These are phyloP conservation scores for Epichloe typhina DNA, from an alignment of 2,329 filamentous ascomycete genomes.

Conservation along the genomic window DNA sequence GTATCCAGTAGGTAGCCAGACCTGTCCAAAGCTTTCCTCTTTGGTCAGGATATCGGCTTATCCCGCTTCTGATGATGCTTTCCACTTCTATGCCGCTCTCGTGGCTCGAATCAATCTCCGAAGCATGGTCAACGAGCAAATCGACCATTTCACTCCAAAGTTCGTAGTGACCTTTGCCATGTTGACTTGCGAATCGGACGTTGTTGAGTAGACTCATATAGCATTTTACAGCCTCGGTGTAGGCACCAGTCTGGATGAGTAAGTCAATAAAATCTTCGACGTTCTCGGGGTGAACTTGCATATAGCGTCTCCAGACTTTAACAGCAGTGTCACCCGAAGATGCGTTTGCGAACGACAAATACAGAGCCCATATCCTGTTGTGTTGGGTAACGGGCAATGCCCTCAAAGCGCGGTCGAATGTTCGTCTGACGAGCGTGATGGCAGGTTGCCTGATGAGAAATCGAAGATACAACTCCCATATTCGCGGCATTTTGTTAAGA, in stretches of 20 bases:
- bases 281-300: slow-evolving; percentile 93
- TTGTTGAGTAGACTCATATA: slow-evolving; percentile 93
- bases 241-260: slow-evolving; percentile 65
- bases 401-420: slow-evolving; percentile 84
- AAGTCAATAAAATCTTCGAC: slow-evolving; percentile 91
- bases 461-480: slow-evolving; percentile 94
- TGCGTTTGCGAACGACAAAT: slow-evolving; percentile 81
- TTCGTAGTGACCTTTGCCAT: slow-evolving; percentile 89
- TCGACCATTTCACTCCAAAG: slow-evolving; percentile 98
- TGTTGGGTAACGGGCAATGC: slow-evolving; percentile 91
- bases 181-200: slow-evolving; percentile 77
- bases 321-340: slow-evolving; percentile 83
- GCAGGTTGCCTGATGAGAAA: slow-evolving; percentile 89
- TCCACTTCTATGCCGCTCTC: slow-evolving; percentile 83
- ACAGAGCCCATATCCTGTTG: slow-evolving; percentile 87
- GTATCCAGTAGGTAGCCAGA: slow-evolving; percentile 92
- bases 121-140: slow-evolving; percentile 78
- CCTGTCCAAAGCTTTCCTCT: slow-evolving; percentile 91
- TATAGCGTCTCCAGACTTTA: slow-evolving; percentile 88
- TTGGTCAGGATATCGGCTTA: slow-evolving; percentile 83
- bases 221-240: slow-evolving; percentile 79
- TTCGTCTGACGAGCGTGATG: slow-evolving; percentile 71
- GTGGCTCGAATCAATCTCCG: slow-evolving; percentile 67
- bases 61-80: slow-evolving; percentile 82
- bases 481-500: slow-evolving; percentile 95